phyloP scores from a whole-genome alignment of 148 eudicot species.

The Selenicereus undatus region DNA sequence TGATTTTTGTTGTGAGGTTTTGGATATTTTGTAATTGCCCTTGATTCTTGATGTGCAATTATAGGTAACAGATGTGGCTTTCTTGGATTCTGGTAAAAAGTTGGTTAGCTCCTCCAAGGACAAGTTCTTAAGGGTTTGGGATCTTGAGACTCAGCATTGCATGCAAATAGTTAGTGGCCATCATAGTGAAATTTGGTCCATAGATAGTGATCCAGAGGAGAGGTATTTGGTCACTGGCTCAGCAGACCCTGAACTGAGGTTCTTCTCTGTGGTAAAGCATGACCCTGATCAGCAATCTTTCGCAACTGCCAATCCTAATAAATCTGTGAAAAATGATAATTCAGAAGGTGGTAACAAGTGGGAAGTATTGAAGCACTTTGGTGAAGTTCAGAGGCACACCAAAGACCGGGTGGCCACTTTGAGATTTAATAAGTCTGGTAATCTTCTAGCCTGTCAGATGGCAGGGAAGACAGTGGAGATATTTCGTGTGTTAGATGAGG shows the following conservation, averaged over 20 bases:
- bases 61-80: slow-evolving; percentile 87
- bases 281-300: slow-evolving; percentile 34
- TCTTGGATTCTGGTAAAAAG: slow-evolving; percentile 76
- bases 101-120: slow-evolving; percentile 96
- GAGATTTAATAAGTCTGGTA: slow-evolving; percentile 69
- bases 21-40: not conserved
- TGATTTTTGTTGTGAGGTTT: not conserved
- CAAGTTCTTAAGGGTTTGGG: slow-evolving; percentile 95
- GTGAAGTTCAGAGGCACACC: slow-evolving; percentile 76
- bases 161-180: slow-evolving; percentile 94
- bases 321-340: slow-evolving; percentile 26
- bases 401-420: slow-evolving; percentile 85
- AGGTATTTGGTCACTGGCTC: slow-evolving; percentile 87
- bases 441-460: slow-evolving; percentile 84
- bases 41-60: slow-evolving; percentile 14
- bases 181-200: slow-evolving; percentile 95
- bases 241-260: slow-evolving; percentile 79
- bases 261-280: slow-evolving; percentile 53
- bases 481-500: slow-evolving; percentile 72
- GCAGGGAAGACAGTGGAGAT: slow-evolving; percentile 92
- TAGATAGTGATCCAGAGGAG: slow-evolving; percentile 75
- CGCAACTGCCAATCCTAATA: slow-evolving; percentile 30
- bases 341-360: slow-evolving; percentile 46
- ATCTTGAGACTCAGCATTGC: slow-evolving; percentile 92
- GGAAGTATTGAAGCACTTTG: slow-evolving; percentile 81